Base-by-base conservation (phyloP, 1,284 basidiomycete genomes). In the Baeospora myosura region DNA sequence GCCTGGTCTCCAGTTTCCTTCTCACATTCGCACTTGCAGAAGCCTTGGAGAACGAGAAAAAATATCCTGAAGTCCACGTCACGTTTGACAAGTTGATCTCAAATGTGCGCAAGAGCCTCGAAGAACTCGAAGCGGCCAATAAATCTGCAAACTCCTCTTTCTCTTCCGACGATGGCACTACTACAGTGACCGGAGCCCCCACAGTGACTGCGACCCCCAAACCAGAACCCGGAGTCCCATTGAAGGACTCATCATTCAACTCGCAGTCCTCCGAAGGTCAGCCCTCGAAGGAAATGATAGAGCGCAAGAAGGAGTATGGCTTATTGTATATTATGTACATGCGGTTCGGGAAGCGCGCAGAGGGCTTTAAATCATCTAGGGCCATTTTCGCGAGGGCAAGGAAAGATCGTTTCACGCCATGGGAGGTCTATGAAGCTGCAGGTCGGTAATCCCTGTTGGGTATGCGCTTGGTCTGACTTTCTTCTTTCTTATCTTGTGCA, bases 381-480 rank as follows among this genome's bases (percentile, higher is more conserved):
- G 68, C 72, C 1, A 69, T 94, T 2, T 98, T 98, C 57, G 76
- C 74, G 22, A 85, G 84, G 58, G 91, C 93, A 10, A 76, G 94
- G 48, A 88, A 83, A 58, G 90, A 93, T 52, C 74, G 80, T 16
- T 86, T 83, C 72, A 76, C 81, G 16, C 81, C 89, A 8, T 98
- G 95, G 93, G 88, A 94, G 56, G 84, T 93, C 0, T 96, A 87
- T 56, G 94, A 98, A 62, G 89, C 91, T 30, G 82, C 88, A 40
- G 90, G 89, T 90, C 52, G 36, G 81, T 62, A 30, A 20, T 45
- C 26, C 25, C 12, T 14, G 18, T 40, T n/a, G 20, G 34, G 42
- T 25, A 32, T 18, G 41, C 41, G 20, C 37, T 35, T 41, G 24
- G 30, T 38, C 5, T 26, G 17, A 20, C 14, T 28, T 21, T 43